These are phyloP conservation scores for Onygenales sp. DNA, from an alignment of 2,329 filamentous ascomycete genomes.

Conservation along the genomic window DNA sequence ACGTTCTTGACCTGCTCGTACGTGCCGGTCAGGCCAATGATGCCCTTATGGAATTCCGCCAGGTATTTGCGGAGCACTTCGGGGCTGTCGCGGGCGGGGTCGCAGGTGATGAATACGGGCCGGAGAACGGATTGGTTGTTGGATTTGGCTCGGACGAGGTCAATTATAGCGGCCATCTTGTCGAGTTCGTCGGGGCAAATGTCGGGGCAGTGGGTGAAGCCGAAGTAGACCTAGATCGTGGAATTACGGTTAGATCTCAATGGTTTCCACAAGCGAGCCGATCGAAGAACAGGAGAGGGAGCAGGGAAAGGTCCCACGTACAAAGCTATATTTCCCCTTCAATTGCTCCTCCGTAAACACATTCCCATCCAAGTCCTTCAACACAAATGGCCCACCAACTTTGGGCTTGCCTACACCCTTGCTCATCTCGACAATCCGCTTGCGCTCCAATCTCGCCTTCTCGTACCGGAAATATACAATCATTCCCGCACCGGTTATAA, in stretches of 20 bases:
- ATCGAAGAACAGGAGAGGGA: background rate
- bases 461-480: slow-evolving; percentile 89
- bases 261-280: background rate
- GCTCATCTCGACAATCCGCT: slow-evolving; percentile 78
- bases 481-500: slow-evolving; percentile 65
- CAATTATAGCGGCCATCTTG: slow-evolving; percentile 96
- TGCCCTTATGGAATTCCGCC: slow-evolving; percentile 75
- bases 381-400: slow-evolving; percentile 76
- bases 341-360: slow-evolving; percentile 70
- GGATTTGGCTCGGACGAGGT: slow-evolving; percentile 45
- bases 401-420: slow-evolving; percentile 91
- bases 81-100: slow-evolving; percentile 83
- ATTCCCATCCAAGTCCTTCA: slow-evolving; percentile 73
- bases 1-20: slow-evolving; percentile 90
- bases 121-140: slow-evolving; percentile 43
- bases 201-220: slow-evolving; percentile 95
- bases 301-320: slow-evolving; percentile 18
- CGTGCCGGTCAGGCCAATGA: slow-evolving; percentile 82
- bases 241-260: no score
- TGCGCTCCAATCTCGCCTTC: slow-evolving; percentile 81
- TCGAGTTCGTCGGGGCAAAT: slow-evolving; percentile 98
- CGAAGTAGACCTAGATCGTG: slow-evolving; percentile 72
- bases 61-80: slow-evolving; percentile 77
- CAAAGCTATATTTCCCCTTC: slow-evolving; percentile 66
- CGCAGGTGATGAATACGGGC: slow-evolving; percentile 84